These are phyloP conservation scores for Monosporozyma aquatica DNA, from an alignment of 805 yeast genomes.

Conservation along the genomic window DNA sequence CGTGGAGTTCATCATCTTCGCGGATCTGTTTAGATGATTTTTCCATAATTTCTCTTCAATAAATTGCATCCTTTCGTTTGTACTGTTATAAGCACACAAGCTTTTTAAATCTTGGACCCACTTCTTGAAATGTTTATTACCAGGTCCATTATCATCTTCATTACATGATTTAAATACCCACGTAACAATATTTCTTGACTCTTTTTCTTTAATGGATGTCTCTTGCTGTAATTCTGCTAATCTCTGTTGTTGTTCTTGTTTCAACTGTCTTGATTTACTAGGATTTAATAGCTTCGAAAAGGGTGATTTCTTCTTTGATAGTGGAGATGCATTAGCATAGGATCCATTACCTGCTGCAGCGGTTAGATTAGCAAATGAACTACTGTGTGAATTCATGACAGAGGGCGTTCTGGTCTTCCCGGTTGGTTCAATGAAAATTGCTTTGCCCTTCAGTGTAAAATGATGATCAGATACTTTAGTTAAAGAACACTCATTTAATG, in stretches of 20 bases:
- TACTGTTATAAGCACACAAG: slow-evolving; percentile 39
- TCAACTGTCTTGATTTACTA: slow-evolving; percentile 6
- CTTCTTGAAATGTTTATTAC: slow-evolving; percentile 35
- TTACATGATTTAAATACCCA: slow-evolving; percentile 24
- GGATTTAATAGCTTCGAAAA: slow-evolving; percentile 9
- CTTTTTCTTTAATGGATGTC: slow-evolving; percentile 4
- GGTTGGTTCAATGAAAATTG: slow-evolving; percentile 16
- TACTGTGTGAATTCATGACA: neutral
- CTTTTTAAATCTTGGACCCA: slow-evolving; percentile 52
- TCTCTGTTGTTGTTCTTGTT: slow-evolving; percentile 6
- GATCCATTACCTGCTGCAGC: slow-evolving; percentile 10
- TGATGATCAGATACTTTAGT: slow-evolving; percentile 32
- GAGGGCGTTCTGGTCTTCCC: slow-evolving; percentile 7
- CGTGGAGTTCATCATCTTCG: slow-evolving; percentile 1
- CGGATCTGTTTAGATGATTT: slow-evolving; percentile 11
- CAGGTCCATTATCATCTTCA: slow-evolving; percentile 36
- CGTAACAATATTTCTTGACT: slow-evolving; percentile 10
- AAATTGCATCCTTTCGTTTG: slow-evolving; percentile 42
- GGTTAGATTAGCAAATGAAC: slow-evolving; percentile 2
- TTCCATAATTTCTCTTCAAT: slow-evolving; percentile 32
- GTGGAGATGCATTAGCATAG: slow-evolving; percentile 3
- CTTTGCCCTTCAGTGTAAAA: slow-evolving; percentile 33
- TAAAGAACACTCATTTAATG: slow-evolving; percentile 31
- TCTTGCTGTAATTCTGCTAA: slow-evolving; percentile 5
- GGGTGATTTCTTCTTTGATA: slow-evolving; percentile 6